Percentiles rank a stretch among this genome's conserved stretches.
Conservation (phyloP, 2,329 filamentous ascomycete species). For the Aspergillus unguis region DNA sequence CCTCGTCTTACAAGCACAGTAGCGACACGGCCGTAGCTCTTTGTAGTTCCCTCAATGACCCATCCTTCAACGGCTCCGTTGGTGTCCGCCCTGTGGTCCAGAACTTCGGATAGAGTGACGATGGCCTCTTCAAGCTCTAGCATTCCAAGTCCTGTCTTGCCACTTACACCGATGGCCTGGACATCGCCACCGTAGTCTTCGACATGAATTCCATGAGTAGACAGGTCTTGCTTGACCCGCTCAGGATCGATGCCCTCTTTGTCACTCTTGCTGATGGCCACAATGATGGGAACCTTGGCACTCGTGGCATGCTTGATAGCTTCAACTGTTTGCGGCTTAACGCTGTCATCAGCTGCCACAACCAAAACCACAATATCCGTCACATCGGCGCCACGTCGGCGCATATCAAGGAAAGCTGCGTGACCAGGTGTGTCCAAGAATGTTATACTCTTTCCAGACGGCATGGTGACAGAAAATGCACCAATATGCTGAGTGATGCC, state of each 20-base stretch:
- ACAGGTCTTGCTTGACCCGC: conserved; percentile 82
- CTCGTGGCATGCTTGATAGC: conserved; percentile 88
- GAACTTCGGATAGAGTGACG: conserved; percentile 77
- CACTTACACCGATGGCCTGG: conserved; percentile 85
- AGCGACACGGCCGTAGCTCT: conserved; percentile 77
- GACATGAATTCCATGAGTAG: conserved; percentile 78
- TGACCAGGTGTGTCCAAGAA: conserved; percentile 97
- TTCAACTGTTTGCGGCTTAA: conserved; percentile 95
- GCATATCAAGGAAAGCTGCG: conserved; percentile 93
- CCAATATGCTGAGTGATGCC: conserved; percentile 99
- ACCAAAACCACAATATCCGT: conserved; percentile 97
- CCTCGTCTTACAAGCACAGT: conserved; percentile 86
- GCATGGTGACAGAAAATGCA: conserved; percentile 87
- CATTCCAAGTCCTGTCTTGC: conserved; percentile 92
- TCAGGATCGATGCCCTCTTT: conserved; percentile 78
- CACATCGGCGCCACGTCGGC: conserved; percentile 88
- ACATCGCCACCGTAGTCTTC: conserved; percentile 95
- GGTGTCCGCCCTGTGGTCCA: conserved; percentile 79
- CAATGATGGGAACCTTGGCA: conserved; percentile 89
- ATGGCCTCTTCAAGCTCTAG: conserved; percentile 87
- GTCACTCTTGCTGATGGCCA: conserved; percentile 97
- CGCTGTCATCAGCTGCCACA: conserved; percentile 93
- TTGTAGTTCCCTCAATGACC: conserved; percentile 88
- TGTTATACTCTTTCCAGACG: conserved; percentile 83
- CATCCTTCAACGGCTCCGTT: conserved; percentile 83